Conservation (phyloP, 805 yeast species). For the Cyberlindnera euphorbiae region DNA sequence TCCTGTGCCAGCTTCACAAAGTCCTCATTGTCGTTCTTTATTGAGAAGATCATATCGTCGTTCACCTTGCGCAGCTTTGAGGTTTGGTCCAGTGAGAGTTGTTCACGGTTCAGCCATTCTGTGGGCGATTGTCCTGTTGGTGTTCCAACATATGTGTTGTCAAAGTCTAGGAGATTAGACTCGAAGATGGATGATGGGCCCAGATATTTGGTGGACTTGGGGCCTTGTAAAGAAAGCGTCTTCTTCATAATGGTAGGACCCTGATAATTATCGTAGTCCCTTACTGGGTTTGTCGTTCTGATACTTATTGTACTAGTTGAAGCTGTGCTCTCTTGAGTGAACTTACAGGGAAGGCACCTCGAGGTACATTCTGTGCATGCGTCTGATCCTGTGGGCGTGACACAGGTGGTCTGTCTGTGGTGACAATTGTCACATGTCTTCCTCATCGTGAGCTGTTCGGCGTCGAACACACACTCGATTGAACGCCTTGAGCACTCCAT, state of each 20-base stretch:
- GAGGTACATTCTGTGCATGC: slow-evolving; percentile 24
- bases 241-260: slow-evolving; percentile 27
- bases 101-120: slow-evolving; percentile 13
- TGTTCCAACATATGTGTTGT: not conserved
- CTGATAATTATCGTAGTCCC: slow-evolving; percentile 25
- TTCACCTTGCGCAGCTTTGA: slow-evolving; percentile 23
- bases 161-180: slow-evolving; percentile 19
- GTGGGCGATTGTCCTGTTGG: slow-evolving; percentile 10
- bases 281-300: slow-evolving; percentile 23
- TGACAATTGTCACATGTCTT: slow-evolving; percentile 22
- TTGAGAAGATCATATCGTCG: slow-evolving; percentile 22
- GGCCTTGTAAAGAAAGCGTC: slow-evolving; percentile 26
- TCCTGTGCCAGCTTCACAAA: slow-evolving; percentile 22
- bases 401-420: slow-evolving; percentile 23
- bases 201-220: slow-evolving; percentile 25
- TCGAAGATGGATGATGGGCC: slow-evolving; percentile 26
- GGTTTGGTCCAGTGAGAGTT: slow-evolving; percentile 11
- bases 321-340: slow-evolving; percentile 13
- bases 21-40: slow-evolving; percentile 25
- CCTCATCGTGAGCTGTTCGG: not conserved
- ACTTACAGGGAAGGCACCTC: slow-evolving; percentile 24
- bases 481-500: slow-evolving; percentile 16
- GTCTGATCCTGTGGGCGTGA: slow-evolving; percentile 13
- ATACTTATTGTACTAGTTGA: slow-evolving; percentile 13
- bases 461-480: slow-evolving; percentile 15